Base-by-base conservation (phyloP, 1,139 yeast species). In the Yamadazyma friedrichii region DNA sequence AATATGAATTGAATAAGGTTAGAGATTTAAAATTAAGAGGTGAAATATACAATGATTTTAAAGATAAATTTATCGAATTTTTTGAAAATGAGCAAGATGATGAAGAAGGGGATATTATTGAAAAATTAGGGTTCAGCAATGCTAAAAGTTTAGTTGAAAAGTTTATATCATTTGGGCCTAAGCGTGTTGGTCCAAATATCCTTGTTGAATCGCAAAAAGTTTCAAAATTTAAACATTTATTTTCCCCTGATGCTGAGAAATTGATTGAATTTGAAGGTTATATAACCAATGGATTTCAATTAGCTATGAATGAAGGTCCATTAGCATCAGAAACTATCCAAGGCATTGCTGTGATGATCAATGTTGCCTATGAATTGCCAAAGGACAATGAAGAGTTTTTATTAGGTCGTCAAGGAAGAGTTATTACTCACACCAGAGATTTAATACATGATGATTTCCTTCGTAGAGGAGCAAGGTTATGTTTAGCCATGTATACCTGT, bases 401-500 rank as follows among this genome's bases (percentile, higher is more conserved):
- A 15, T 53, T 62, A 12, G 73, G 80, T 44, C 52, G 78, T 28
- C 72, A 82, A 4, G 95, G 96, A 11, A 78, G 91, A 53, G 65
- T 88, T 25, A 82, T 91, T 40, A 79, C 91, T 1, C 74, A 79
- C 2, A 80, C 89, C 0, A 80, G 91, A 52, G 94, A 87, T 48
- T 64, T 80, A 8, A 83, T 94, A 38, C 88, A 86, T 54, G 70
- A 74, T 33, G 78, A 82, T 1, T 78, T 91, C 54, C 60, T 86
- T 31, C 81, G 78, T 41, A 86, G 91, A 81, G 84, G 97, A 0
- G 96, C 98, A 8, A 75, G 98, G 44, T 64, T 94, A 40, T 82
- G 86, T 76, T 75, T 94, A 53, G 98, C 98, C 3, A 88, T 86
- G 81, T 94, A 93, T 58, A 74, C 88, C 1, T 91, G 97, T 67